Evolutionary conservation across 2,329 filamentous ascomycete species (phyloP).

Genomic region (Neocucurbitaria cava): DNA sequence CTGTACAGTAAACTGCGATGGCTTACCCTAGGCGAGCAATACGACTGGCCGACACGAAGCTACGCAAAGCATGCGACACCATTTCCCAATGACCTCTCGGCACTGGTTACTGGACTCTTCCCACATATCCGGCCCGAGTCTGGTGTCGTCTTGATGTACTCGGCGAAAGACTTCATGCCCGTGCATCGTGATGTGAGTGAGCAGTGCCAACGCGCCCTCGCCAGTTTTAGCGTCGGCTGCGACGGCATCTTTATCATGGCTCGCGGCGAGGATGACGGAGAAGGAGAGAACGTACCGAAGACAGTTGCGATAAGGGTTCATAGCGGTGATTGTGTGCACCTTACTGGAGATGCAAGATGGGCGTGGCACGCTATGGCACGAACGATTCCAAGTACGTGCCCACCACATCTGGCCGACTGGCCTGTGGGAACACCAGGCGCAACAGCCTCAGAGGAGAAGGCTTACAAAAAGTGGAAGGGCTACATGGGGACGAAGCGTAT

Average conservation of each 20-base stretch:
- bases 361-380: constrained; percentile 97
- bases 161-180: constrained; percentile 87
- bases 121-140: constrained; percentile 83
- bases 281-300: constrained; percentile 36
- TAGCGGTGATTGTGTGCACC: constrained; percentile 89
- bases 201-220: constrained; percentile 78
- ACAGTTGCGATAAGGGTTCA: constrained; percentile 60
- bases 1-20: constrained; percentile 85
- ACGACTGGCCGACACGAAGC: constrained; percentile 90
- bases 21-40: constrained; percentile 94
- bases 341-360: constrained; percentile 81
- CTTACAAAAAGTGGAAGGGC: constrained; percentile 49
- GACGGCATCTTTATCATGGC: constrained; percentile 85
- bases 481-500: constrained; percentile 51
- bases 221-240: constrained; percentile 89
- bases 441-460: constrained; percentile 38
- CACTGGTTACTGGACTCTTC: constrained; percentile 74
- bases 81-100: constrained; percentile 78
- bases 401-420: constrained; percentile 76
- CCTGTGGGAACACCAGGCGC: constrained; percentile 57
- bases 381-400: constrained; percentile 81
- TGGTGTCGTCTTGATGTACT: constrained; percentile 93
- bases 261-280: constrained; percentile 48
- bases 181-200: constrained; percentile 95
- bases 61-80: constrained; percentile 75